Base-by-base conservation (phyloP, 1,284 basidiomycete genomes). In the Mycosarcoma maydis region DNA sequence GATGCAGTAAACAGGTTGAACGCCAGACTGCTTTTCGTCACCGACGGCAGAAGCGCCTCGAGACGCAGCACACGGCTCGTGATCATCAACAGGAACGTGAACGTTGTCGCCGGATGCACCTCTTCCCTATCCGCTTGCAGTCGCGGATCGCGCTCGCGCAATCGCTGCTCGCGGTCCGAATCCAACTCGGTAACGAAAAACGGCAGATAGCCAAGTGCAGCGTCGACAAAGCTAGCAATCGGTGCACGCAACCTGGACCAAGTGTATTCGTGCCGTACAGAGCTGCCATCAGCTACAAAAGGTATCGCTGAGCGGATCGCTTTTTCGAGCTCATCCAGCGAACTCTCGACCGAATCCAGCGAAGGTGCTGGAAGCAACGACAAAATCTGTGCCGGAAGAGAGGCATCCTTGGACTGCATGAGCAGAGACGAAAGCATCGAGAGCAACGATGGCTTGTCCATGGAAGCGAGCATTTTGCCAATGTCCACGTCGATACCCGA, bases 321-420 rank as follows among this genome's bases (percentile, higher is more conserved):
- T 37, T 68, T 72, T 38, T 75, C 71, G 5, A 62, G 37, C 47
- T 75, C 73, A 33, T 75, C 73, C 10, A 75, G 37, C 17, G 72
- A 61, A 27, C 45, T 29, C 32, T 75, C 73, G 36, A 75, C 71
- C 13, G 68, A 72, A 19, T 66, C 67, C 7, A 75, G 52, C 8
- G 75, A 75, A 0, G 77, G 78, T 3, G 78, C 60, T 4, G 78
- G 78, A 2, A 80, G 71, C 17, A 75, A 43, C 20, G 76, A 72
- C 20, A 76, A 40, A 36, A 79, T 76, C 36, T 71, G 75, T 1
- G 74, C 75, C 6, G 71, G 58, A 23, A 76, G 39, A 3, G 59
- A 39, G 0, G 70, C 57, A 38, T 74, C 73, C 22, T 58, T 59
- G 17, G 62, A 69, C 43, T 61, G 65, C 20, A 57, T 24, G 7